Evolutionary conservation across 2,329 filamentous ascomycete species (phyloP).

Genomic region (Hypoxylon sp.): DNA sequence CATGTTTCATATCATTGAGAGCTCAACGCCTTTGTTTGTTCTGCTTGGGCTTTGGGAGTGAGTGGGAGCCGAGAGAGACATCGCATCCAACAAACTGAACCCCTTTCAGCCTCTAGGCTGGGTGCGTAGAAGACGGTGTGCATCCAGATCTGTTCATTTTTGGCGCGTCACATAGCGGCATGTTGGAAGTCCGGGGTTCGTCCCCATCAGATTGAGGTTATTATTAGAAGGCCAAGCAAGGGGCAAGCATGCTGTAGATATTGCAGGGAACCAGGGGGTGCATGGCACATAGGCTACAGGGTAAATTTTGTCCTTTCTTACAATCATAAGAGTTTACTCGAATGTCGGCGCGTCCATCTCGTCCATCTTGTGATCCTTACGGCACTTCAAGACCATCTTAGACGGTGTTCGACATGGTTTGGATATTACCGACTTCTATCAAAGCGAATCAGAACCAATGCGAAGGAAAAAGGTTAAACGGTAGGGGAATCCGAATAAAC

Average conservation of each 20-base stretch:
- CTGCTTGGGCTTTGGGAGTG: background rate
- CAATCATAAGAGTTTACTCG: background rate
- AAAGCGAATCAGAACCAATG: background rate
- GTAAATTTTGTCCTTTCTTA: constrained; percentile 7
- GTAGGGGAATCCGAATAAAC: constrained; percentile 1
- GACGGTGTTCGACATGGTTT: background rate
- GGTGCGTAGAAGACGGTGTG: background rate
- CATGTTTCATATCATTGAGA: constrained; percentile 7
- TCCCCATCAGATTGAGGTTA: constrained; percentile 22
- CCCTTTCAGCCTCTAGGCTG: background rate
- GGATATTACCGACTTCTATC: background rate
- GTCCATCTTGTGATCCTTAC: background rate
- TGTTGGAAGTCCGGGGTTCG: constrained; percentile 9
- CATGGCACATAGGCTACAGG: constrained; percentile 23
- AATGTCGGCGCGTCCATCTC: background rate
- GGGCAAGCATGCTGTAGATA: constrained; percentile 24
- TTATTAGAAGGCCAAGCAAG: constrained; percentile 15
- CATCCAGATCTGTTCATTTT: constrained; percentile 15
- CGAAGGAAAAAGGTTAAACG: background rate
- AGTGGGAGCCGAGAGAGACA: background rate
- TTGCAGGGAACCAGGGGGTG: constrained; percentile 12
- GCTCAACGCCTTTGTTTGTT: background rate
- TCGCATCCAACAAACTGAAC: background rate
- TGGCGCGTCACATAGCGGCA: constrained; percentile 6
- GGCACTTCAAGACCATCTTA: background rate